Evolutionary conservation across 1,284 basidiomycete species (phyloP), one percentile per base, ranked within the genome.

Genomic region (Ganoderma meredithae): DNA sequence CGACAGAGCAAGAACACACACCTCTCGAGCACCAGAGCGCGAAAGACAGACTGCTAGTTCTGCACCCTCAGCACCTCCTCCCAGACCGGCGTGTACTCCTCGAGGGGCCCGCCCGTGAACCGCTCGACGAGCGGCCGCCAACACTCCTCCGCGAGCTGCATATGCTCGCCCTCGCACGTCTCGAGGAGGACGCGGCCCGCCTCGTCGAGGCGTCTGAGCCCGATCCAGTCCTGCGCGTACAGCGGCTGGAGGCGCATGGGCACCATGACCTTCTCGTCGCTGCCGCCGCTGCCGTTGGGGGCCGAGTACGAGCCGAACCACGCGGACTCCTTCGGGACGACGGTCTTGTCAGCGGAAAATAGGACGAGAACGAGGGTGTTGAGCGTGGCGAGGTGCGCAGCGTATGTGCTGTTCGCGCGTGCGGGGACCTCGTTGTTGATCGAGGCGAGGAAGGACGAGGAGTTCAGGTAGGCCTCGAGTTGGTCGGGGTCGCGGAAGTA

Each of bases 401-500:
- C 84, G 78, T 93, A 95, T 0, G 88, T 88, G 60, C 72, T 71
- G 74, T 94, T 94, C 59, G 85, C 84, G 36, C 77, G 69, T 1
- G 76, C 82, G 25, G 81, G 74, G 33, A 85, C 70, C 77, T 95
- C 93, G 76, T 94, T 94, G 80, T 95, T 95, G 78, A 95, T 89
- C 17, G 85, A 85, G 0, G 90, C 80, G 22, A 96, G 83, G 78
- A 95, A 95, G 49, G 81, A 82, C 79, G 95, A 96, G 7, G 86
- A 79, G 3, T 82, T 76, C 43, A 94, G 83, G 77, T 98, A 99
- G 10, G 84, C 80, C 7, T 87, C 85, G 59, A 96, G 82, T 31
- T 90, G 88, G n/a, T 81, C 81, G 5, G 94, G 92, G 80, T 99
- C 96, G 49, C 97, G 90, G 80, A 88, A 99, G 81, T 99, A 99